These are phyloP conservation scores for Schwanniomyces occidentalis DNA, from an alignment of 805 yeast genomes.

Conservation along the genomic window DNA sequence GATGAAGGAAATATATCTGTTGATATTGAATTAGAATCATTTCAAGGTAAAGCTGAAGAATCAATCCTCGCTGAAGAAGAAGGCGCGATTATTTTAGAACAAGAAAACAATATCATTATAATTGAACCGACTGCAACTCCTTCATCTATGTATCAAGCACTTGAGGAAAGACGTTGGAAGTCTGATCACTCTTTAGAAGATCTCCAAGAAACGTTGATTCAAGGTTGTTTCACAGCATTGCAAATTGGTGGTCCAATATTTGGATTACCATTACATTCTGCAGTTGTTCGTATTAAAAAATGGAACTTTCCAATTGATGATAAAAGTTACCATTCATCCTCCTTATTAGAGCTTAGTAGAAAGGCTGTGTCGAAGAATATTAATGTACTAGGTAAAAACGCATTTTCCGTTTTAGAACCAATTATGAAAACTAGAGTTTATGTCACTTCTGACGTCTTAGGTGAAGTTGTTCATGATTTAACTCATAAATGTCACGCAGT, in stretches of 20 bases:
- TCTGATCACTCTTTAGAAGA: slow-evolving; percentile 46
- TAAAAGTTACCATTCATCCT: slow-evolving; percentile 34
- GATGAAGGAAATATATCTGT: slow-evolving; percentile 22
- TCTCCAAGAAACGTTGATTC: slow-evolving; percentile 52
- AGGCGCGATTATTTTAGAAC: slow-evolving; percentile 38
- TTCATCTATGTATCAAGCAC: slow-evolving; percentile 18
- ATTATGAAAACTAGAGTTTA: slow-evolving; percentile 74
- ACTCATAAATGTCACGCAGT: slow-evolving; percentile 75
- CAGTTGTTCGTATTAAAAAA: slow-evolving; percentile 51
- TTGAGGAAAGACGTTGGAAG: slow-evolving; percentile 50
- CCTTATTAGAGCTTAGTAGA: slow-evolving; percentile 45
- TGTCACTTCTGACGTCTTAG: slow-evolving; percentile 71
- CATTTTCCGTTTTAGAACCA: slow-evolving; percentile 76
- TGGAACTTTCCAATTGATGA: slow-evolving; percentile 60
- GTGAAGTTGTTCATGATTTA: slow-evolving; percentile 81
- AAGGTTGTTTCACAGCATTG: slow-evolving; percentile 61
- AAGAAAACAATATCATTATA: slow-evolving; percentile 49
- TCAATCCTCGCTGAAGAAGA: slow-evolving; percentile 37
- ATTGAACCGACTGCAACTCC: slow-evolving; percentile 35
- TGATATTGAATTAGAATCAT: slow-evolving; percentile 31
- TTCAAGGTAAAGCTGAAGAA: slow-evolving; percentile 38
- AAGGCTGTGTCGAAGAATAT: slow-evolving; percentile 32
- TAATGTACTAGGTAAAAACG: slow-evolving; percentile 13
- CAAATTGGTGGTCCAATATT: slow-evolving; percentile 69
- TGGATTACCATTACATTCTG: slow-evolving; percentile 58